Evolutionary conservation across 2,329 filamentous ascomycete genomes (phyloP).

Genomic region (Mollisiaceae sp.): DNA sequence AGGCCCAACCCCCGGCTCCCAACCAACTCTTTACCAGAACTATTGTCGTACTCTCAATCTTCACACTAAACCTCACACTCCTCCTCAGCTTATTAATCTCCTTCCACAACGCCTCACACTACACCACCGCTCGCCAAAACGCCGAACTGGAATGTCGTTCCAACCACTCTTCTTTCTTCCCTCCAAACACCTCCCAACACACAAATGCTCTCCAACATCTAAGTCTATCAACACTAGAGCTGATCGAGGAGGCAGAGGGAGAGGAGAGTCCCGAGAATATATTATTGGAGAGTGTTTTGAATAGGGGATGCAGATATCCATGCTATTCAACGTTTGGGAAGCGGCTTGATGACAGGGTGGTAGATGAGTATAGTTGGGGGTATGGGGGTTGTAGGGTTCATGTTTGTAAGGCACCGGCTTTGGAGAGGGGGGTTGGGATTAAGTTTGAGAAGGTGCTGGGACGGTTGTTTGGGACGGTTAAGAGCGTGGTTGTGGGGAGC

Average conservation of each 20-base stretch:
- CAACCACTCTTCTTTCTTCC: background rate
- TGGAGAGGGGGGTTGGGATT: constrained; percentile 8
- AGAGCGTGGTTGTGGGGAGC: background rate
- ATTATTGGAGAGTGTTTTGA: background rate
- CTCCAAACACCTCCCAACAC: background rate
- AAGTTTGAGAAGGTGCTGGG: background rate
- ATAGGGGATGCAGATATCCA: background rate
- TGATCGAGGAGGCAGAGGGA: background rate
- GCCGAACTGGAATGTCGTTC: background rate
- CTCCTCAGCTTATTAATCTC: background rate
- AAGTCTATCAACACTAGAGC: no score
- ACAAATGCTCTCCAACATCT: background rate
- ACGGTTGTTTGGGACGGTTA: background rate
- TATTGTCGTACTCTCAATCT: background rate
- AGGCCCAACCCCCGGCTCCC: background rate
- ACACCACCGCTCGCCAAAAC: background rate
- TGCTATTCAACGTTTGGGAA: background rate
- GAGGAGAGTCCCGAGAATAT: background rate
- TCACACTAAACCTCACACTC: background rate
- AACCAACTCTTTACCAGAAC: background rate
- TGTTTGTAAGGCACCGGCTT: background rate
- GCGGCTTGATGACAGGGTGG: background rate
- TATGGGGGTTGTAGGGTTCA: background rate
- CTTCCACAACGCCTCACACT: background rate
- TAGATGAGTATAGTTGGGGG: background rate